A percentile compares a stretch with the other conserved stretches of the same genome.
Evolutionary conservation across 2,329 filamentous ascomycete species (phyloP).

Genomic region (Talaromyces sp.): DNA sequence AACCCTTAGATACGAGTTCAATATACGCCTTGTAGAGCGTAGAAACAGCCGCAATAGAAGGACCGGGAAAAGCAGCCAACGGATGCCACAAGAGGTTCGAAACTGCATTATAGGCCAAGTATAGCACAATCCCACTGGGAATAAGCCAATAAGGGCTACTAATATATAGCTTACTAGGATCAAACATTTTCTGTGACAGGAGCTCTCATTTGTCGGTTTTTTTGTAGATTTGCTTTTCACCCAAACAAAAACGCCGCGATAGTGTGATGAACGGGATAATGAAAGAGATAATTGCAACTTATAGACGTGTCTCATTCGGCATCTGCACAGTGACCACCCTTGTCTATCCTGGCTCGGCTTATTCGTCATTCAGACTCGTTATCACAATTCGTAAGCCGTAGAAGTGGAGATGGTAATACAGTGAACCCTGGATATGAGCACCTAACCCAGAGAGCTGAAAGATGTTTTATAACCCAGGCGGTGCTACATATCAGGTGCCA

Average conservation of each 20-base stretch:
- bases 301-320: background rate
- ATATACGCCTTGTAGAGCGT: constrained; percentile 27
- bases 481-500: too few relatives aligned
- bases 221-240: background rate
- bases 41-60: constrained; percentile 26
- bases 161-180: background rate
- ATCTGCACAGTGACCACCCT: background rate
- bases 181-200: background rate
- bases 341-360: background rate
- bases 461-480: too few relatives aligned
- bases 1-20: constrained; percentile 23
- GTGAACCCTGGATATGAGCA: too few relatives aligned
- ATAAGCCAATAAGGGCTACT: background rate
- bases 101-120: background rate
- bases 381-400: background rate
- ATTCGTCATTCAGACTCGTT: background rate
- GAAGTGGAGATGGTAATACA: background rate
- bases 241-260: background rate
- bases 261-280: background rate
- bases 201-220: background rate
- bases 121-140: background rate
- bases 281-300: background rate
- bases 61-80: constrained; percentile 28
- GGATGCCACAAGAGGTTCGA: constrained; percentile 22
- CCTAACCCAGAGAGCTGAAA: too few relatives aligned